Base-by-base conservation (phyloP, 768 basidiomycete genomes). In the Strobilomyces echinocephalus region DNA sequence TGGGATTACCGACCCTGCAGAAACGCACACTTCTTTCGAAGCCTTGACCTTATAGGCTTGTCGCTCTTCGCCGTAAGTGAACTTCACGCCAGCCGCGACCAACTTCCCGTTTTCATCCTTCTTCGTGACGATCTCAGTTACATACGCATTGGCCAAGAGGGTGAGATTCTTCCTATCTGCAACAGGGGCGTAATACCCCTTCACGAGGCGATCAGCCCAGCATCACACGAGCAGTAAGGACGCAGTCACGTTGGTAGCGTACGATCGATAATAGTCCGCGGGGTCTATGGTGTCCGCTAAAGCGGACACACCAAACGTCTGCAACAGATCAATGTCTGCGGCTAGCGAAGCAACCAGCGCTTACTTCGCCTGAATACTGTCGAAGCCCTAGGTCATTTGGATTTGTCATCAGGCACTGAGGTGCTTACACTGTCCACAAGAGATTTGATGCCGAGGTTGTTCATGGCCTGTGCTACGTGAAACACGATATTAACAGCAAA, bases 21-120 rank as follows among this genome's bases (percentile, higher is more conserved):
- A 51, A 16, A 51, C 33, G 34, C 50, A 51, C 8, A 51, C 50
- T 20, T 51, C 41, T 8, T 44, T 51, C 33, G 34, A 51, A 28
- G 42, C 33, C 8, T 36, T 44, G 50, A 36, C 50, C 33, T 36
- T 34, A 41, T 35, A 28, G 20, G 30, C 33, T 36, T 33, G 21
- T 15, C 31, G 26, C 15, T 42, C 49, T n/a, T 51, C 9, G 4
- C 34, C 42, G 5, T 44, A 12, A 51, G 44, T 7, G 15, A 43
- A 36, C 16, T 44, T 43, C 8, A 51, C 42, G 34, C 50, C 34
- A 20, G 50, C 28, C n/a, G 50, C 42, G n/a, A 51, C 26, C n/a
- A 51, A 10, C 34, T 35, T 51, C 15, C 50, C 42, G 24, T 10
- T 35, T 15, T 51, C 42, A 5, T 18, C 31, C 21, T 44, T 21